These are phyloP conservation scores for Populus nigra DNA, from an alignment of 345 rosid genomes.

Conservation along the genomic window DNA sequence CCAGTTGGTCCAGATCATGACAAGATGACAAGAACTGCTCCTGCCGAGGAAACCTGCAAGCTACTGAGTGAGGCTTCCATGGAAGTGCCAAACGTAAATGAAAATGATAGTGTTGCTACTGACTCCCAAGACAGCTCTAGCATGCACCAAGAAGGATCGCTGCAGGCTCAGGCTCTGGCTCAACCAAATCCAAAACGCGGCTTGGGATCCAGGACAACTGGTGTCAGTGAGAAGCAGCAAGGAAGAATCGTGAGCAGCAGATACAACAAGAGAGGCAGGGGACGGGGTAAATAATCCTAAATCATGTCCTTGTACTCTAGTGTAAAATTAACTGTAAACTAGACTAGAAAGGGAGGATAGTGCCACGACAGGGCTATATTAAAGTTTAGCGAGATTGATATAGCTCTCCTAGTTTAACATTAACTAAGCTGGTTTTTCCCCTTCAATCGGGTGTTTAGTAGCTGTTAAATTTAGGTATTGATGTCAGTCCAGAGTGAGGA, in stretches of 20 bases:
- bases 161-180: slow-evolving; percentile 18
- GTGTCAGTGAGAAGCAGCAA: slow-evolving; percentile 35
- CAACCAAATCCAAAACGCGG: slow-evolving; percentile 33
- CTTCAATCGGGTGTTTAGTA: not conserved
- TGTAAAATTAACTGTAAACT: slow-evolving; percentile 29
- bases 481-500: not conserved
- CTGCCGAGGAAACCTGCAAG: slow-evolving; percentile 26
- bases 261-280: slow-evolving; percentile 46
- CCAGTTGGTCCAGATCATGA: slow-evolving; percentile 22
- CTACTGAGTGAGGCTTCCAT: slow-evolving; percentile 41
- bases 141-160: slow-evolving; percentile 44
- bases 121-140: slow-evolving; percentile 55
- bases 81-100: slow-evolving; percentile 38
- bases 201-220: slow-evolving; percentile 28
- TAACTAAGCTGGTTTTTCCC: not conserved
- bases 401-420: slow-evolving; percentile 3
- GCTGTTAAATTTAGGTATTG: not conserved
- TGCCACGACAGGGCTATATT: not conserved
- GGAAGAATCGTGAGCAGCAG: slow-evolving; percentile 40
- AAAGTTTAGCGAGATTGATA: slow-evolving; percentile 11
- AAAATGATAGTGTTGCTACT: slow-evolving; percentile 33
- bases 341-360: slow-evolving; percentile 12
- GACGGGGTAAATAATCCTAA: slow-evolving; percentile 33
- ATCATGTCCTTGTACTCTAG: not conserved
- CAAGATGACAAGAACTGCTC: slow-evolving; percentile 1